Conservation (phyloP, 805 yeast genomes). For the Saccharomycopsis lassenensis region DNA sequence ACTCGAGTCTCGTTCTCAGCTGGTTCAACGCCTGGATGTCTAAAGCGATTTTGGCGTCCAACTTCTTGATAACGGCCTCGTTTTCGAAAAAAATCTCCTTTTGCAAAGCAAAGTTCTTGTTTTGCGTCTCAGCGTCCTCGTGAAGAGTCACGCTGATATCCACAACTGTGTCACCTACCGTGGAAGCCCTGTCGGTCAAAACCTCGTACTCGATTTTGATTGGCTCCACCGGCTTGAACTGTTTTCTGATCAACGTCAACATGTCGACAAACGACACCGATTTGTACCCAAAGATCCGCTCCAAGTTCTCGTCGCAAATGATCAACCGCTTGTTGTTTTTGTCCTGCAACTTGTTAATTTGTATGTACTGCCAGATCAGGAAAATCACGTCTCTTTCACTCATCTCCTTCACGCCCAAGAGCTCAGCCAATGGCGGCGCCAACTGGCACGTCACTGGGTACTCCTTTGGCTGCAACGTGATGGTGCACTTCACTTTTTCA, state of each 20-base stretch:
- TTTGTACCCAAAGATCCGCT: slow-evolving; percentile 34
- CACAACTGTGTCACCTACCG: slow-evolving; percentile 68
- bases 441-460: slow-evolving; percentile 57
- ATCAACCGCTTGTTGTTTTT: slow-evolving; percentile 44
- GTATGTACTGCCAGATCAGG: slow-evolving; percentile 68
- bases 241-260: slow-evolving; percentile 54
- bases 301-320: slow-evolving; percentile 37
- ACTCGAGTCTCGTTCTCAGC: slow-evolving; percentile 57
- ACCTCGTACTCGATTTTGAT: slow-evolving; percentile 65
- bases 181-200: slow-evolving; percentile 64
- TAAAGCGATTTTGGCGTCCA: slow-evolving; percentile 34
- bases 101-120: slow-evolving; percentile 23
- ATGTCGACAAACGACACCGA: slow-evolving; percentile 54
- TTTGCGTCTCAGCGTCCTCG: slow-evolving; percentile 24
- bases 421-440: slow-evolving; percentile 51
- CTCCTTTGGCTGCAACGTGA: slow-evolving; percentile 74
- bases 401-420: slow-evolving; percentile 68
- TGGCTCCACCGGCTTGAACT: slow-evolving; percentile 71
- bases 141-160: slow-evolving; percentile 56
- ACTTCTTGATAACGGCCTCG: slow-evolving; percentile 31
- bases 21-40: slow-evolving; percentile 41
- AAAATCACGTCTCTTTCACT: slow-evolving; percentile 81
- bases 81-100: slow-evolving; percentile 28
- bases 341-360: slow-evolving; percentile 53
- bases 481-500: slow-evolving; percentile 50